These are phyloP conservation scores for Leptographium wingfieldii DNA, from an alignment of 2,329 filamentous ascomycete species.

Conservation along the genomic window DNA sequence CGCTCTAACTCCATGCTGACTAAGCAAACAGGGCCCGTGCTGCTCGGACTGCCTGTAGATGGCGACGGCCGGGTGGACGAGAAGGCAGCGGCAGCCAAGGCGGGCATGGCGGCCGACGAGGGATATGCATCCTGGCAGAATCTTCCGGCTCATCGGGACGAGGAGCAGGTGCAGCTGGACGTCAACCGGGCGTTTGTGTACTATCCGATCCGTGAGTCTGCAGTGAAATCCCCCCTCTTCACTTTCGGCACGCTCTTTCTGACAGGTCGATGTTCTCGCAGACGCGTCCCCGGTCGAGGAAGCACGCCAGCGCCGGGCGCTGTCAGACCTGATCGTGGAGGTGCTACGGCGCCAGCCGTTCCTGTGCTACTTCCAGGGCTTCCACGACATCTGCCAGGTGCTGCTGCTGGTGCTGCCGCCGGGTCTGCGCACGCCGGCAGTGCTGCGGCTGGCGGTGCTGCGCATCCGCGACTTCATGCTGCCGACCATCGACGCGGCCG, in stretches of 20 bases:
- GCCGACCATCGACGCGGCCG: slow-evolving; percentile 66
- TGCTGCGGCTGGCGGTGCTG: slow-evolving; percentile 73
- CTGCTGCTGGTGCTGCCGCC: slow-evolving; percentile 72
- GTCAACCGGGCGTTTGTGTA: slow-evolving; percentile 96
- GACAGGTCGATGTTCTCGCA: slow-evolving; percentile 18
- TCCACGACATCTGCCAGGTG: slow-evolving; percentile 96
- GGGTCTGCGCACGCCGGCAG: slow-evolving; percentile 44
- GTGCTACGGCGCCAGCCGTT: slow-evolving; percentile 70
- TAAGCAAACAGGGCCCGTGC: slow-evolving; percentile 42
- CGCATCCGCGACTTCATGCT: slow-evolving; percentile 98
- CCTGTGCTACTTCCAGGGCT: slow-evolving; percentile 95
- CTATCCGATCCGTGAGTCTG: slow-evolving; percentile 63
- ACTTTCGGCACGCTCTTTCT: not conserved
- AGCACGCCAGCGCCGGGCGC: slow-evolving; percentile 55
- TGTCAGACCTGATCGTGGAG: slow-evolving; percentile 68
- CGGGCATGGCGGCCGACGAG: slow-evolving; percentile 9
- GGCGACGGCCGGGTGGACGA: slow-evolving; percentile 2
- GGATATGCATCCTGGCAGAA: slow-evolving; percentile 35
- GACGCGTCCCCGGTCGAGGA: slow-evolving; percentile 59
- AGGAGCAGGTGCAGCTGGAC: slow-evolving; percentile 83
- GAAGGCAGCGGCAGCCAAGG: slow-evolving; percentile 9
- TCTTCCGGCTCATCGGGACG: slow-evolving; percentile 70
- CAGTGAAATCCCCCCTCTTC: not conserved
- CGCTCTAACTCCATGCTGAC: not conserved
- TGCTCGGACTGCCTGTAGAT: slow-evolving; percentile 29